Evolutionary conservation across 2,329 filamentous ascomycete species (phyloP).

Genomic region (Fusarium sp.): DNA sequence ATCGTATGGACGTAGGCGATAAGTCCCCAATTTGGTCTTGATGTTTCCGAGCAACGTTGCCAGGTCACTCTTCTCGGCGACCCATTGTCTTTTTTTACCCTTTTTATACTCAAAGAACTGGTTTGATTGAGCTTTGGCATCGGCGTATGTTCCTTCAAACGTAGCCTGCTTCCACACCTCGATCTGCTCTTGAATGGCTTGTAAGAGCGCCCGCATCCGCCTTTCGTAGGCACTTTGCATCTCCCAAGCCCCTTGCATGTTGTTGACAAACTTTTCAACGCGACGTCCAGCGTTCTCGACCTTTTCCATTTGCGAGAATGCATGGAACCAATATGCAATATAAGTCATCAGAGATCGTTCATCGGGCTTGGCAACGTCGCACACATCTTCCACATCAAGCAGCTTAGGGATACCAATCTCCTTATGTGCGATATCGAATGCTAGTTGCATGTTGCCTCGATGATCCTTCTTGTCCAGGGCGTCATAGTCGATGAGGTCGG

Average conservation of each 20-base stretch:
- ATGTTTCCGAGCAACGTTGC: slow-evolving; percentile 95
- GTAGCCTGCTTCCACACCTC: slow-evolving; percentile 80
- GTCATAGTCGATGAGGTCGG: slow-evolving; percentile 97
- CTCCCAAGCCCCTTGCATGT: slow-evolving; percentile 99
- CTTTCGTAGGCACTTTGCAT: slow-evolving; percentile 98
- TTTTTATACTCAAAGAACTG: slow-evolving; percentile 91
- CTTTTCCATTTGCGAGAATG: slow-evolving; percentile 98
- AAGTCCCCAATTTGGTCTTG: slow-evolving; percentile 97
- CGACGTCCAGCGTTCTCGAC: slow-evolving; percentile 96
- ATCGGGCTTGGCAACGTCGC: slow-evolving; percentile 94
- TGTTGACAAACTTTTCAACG: slow-evolving; percentile 98
- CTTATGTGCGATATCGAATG: slow-evolving; percentile 94
- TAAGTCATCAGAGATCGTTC: slow-evolving; percentile 99
- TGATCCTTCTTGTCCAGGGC: slow-evolving; percentile 93
- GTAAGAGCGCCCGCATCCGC: slow-evolving; percentile 84
- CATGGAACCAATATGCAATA: slow-evolving; percentile 99
- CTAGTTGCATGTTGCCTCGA: slow-evolving; percentile 95
- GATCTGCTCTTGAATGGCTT: slow-evolving; percentile 77
- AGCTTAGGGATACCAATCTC: slow-evolving; percentile 97
- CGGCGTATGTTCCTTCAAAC: slow-evolving; percentile 91
- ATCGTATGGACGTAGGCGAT: slow-evolving; percentile 89
- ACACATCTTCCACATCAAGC: slow-evolving; percentile 97
- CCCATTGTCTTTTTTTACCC: slow-evolving; percentile 92
- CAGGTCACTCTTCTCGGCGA: slow-evolving; percentile 96
- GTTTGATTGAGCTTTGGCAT: slow-evolving; percentile 86